Evolutionary conservation across 179 eudicot species (phyloP).

Genomic region (Spinacia oleracea): DNA sequence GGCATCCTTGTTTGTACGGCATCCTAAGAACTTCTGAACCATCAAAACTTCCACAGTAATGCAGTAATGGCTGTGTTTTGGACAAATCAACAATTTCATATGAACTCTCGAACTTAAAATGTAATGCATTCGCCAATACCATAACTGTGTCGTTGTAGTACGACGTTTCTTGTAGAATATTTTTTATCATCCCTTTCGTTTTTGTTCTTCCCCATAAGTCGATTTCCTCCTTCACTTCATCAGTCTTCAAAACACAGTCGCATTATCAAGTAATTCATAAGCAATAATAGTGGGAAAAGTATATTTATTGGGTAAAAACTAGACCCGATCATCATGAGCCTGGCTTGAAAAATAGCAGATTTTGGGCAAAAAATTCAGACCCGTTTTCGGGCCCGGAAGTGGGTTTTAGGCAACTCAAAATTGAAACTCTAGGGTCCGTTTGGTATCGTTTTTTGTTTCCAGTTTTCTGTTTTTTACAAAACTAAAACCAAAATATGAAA

Average conservation of each 20-base stretch:
- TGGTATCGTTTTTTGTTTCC: too few species aligned
- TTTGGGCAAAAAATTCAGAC: too few species aligned
- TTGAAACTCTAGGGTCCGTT: too few species aligned
- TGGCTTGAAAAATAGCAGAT: too few species aligned
- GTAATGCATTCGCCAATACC: slow-evolving; percentile 19
- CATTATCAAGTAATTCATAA: not conserved
- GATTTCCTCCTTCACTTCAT: slow-evolving; percentile 21
- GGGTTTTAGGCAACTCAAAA: too few species aligned
- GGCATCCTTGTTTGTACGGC: slow-evolving; percentile 1
- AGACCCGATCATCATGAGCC: too few species aligned
- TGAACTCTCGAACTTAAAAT: slow-evolving; percentile 6
- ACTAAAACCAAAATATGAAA: too few species aligned
- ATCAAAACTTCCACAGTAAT: slow-evolving; percentile 15
- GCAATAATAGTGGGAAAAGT: not conserved
- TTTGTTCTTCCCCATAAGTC: slow-evolving; percentile 10
- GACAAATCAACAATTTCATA: not conserved
- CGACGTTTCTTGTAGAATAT: slow-evolving; percentile 5
- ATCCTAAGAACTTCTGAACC: slow-evolving; percentile 25
- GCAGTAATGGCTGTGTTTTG: not conserved
- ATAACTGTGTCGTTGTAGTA: slow-evolving; percentile 26
- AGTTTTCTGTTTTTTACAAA: too few species aligned
- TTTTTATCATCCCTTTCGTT: slow-evolving; percentile 27
- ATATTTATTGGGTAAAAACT: not conserved
- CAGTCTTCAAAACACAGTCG: slow-evolving; percentile 9
- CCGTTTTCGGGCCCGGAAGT: too few species aligned